Evolutionary conservation across 2,329 filamentous ascomycete species (phyloP).

Genomic region (Neofusicoccum parvum): DNA sequence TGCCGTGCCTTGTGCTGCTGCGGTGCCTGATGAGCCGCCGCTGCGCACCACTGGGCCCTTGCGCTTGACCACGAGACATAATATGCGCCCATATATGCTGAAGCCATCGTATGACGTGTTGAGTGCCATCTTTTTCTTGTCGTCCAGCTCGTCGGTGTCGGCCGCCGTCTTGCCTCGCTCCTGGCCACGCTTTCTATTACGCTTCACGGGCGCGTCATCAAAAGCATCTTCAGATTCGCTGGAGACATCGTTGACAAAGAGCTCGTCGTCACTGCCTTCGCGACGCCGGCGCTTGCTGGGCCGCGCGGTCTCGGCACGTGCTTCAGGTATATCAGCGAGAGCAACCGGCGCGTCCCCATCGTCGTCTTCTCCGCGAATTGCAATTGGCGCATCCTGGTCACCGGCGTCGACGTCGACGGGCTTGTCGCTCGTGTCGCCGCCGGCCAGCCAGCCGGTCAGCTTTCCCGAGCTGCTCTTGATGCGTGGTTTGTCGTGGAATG

Average conservation of each 20-base stretch:
- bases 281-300: conserved; percentile 24
- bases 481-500: conserved; percentile 52
- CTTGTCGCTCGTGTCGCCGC: conserved; percentile 40
- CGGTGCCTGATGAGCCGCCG: conserved; percentile 19
- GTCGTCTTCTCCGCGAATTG: conserved; percentile 57
- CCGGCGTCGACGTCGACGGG: conserved; percentile 46
- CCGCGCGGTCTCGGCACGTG: conserved; percentile 29
- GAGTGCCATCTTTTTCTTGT: conserved; percentile 90
- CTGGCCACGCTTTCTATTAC: conserved; percentile 26
- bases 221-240: conserved; percentile 35
- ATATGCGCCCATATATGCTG: conserved; percentile 88
- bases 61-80: conserved; percentile 86
- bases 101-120: conserved; percentile 93
- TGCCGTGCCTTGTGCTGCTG: conserved; percentile 25
- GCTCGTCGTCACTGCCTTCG: conserved; percentile 30
- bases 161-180: background rate
- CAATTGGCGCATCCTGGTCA: conserved; percentile 47
- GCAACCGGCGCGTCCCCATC: conserved; percentile 55
- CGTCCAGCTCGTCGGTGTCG: conserved; percentile 64
- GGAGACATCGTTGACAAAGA: conserved; percentile 33
- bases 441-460: conserved; percentile 49
- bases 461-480: conserved; percentile 50
- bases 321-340: conserved; percentile 61
- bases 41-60: conserved; percentile 45
- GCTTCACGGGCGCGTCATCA: conserved; percentile 16